Base-by-base conservation (phyloP, 2,329 filamentous ascomycete species). In the Hymenoscyphus infarciens region DNA sequence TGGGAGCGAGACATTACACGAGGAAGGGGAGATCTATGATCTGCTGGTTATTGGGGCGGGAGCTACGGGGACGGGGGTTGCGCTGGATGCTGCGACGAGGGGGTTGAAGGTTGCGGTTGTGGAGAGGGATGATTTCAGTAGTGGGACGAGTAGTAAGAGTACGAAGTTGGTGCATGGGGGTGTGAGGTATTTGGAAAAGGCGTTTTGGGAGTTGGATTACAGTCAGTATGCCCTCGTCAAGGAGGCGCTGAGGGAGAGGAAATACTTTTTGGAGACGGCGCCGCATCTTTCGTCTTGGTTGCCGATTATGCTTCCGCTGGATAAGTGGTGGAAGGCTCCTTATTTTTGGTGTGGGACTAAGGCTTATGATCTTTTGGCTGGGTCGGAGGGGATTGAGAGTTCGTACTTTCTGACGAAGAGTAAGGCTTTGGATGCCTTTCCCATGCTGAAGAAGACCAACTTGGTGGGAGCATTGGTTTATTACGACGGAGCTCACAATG, bases 401-500 rank as follows among this genome's bases (percentile, higher is more conserved):
- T 94, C 90, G 5, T 96, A 96, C 78, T 96, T 96, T 75, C 78
- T 96, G 72, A 93, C 91, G 27, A 88, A 88, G 76, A 93, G 89
- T 75, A 94, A 94, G 77, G 91, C 91, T 8, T 80, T 96, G 66
- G 91, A 94, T 74, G 89, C 89, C 2, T 96, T 96, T 73, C 92
- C 92, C 7, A 95, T 96, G 91, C 77, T 96, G 68, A 93, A 91
- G 78, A 88, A 86, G 73, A 87, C 90, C 52, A 86, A 89, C 67
- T 80, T 96, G 15, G 84, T 92, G 54, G 92, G 92, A 64, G 91
- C 91, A 63, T 79, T 96, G 71, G 91, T 96, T 27, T 96, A 96
- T 80, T 96, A 96, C 74, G 91, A 96, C 78, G 92, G 92, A 70
- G 91, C 90, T 33, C 92, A 96, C 78, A 96, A 96, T 73, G 92